These are phyloP conservation scores for Alternaria viburni DNA, from an alignment of 2,329 filamentous ascomycete species.

Conservation along the genomic window DNA sequence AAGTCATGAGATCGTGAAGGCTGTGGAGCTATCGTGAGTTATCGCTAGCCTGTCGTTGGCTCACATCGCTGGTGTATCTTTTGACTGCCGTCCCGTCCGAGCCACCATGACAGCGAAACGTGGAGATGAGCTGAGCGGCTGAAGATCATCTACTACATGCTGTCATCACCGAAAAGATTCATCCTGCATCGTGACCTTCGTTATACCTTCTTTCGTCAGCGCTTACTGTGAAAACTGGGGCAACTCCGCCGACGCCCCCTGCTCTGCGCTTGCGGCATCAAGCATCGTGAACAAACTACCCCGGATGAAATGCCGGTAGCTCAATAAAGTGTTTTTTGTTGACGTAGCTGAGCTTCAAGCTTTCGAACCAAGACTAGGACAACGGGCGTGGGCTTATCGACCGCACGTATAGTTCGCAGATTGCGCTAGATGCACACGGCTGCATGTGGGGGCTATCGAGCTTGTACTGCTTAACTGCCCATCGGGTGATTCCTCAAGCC, in stretches of 20 bases:
- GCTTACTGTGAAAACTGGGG: not conserved
- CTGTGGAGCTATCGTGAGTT: constrained; percentile 18
- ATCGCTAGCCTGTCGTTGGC: constrained; percentile 12
- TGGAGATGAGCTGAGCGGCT: not conserved
- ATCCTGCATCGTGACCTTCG: constrained; percentile 1
- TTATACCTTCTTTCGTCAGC: not conserved
- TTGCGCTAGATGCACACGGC: not conserved
- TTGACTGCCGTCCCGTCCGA: constrained; percentile 11
- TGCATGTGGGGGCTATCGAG: constrained; percentile 5
- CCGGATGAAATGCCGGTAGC: not conserved
- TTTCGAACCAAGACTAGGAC: not conserved
- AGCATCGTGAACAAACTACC: constrained; percentile 1
- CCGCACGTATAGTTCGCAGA: not conserved
- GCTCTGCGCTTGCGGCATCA: not conserved
- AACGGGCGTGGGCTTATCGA: not conserved
- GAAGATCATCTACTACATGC: not conserved
- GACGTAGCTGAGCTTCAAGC: constrained; percentile 2
- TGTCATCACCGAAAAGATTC: not conserved
- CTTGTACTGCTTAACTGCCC: not conserved
- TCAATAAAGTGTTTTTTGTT: constrained; percentile 1
- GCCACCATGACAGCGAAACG: constrained; percentile 14
- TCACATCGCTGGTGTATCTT: not conserved
- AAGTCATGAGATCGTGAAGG: constrained; percentile 18
- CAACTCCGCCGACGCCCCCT: not conserved
- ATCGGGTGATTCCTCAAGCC: constrained; percentile 8